Base-by-base conservation (phyloP, 176 grass and related monocot genomes). In the Ampelocalamus luodianensis region DNA sequence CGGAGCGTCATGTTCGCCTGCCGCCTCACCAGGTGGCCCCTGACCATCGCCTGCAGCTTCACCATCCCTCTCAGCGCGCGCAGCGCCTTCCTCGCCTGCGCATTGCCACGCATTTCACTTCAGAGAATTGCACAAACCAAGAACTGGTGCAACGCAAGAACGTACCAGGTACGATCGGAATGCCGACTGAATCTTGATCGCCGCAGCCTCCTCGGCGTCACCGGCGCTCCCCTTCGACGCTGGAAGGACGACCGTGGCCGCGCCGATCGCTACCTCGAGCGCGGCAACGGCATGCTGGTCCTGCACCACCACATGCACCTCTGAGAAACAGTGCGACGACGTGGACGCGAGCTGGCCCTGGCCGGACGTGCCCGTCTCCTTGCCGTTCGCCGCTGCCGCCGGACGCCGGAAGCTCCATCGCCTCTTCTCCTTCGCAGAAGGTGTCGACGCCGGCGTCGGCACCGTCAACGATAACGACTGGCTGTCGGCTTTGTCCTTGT, bases 1-100 rank as follows among this genome's bases (percentile, higher is more conserved):
- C 92, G 92, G 12, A 94, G 90, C 12, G 94, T 92, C 6, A 46
- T 48, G 72, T 76, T 53, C 10, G 90, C 94, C 82, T 94, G 92
- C 46, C 83, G 88, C 44, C 94, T 64, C 50, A 94, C 94, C 62
- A 97, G 63, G n/a, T 87, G 76, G 17, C 92, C 90, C 14, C 94
- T 17, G 36, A 94, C 94, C 77, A 97, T 61, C 23, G 94, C 92
- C 85, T 97, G 94, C 43, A 94, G 87, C 80, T 66, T 89, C 67
- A 97, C 94, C 76, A 97, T 82, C 62, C 92, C 90, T 0, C 87
- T 88, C 62, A 94, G 85, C 72, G 92, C 94, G 71, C 87, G 73
- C 78, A 94, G 68, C 24, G 94, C 94, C 77, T 78, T 94, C 88
- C 90, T 94, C 38, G 94, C 94, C 94, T 97, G 84, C 85, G 39